Evolutionary conservation across 2,329 filamentous ascomycete genomes (phyloP).

Genomic region (Colletotrichum eremochloae): DNA sequence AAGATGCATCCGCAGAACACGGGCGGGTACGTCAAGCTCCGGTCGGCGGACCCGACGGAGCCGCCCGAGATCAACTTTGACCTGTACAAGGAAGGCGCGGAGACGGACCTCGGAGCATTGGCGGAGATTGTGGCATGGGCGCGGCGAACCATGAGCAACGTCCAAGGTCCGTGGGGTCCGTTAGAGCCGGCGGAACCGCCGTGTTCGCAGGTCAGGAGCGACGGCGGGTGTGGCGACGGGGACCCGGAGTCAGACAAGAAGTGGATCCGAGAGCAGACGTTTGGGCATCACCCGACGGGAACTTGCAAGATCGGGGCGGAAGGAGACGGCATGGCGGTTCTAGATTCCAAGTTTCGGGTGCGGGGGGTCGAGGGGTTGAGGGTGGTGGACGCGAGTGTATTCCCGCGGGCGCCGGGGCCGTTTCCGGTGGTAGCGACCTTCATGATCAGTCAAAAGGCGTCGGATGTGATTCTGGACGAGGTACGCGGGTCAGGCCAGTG

Average conservation of each 20-base stretch:
- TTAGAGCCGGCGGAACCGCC: conserved; percentile 45
- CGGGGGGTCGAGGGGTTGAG: conserved; percentile 66
- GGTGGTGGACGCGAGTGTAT: conserved; percentile 73
- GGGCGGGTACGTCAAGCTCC: conserved; percentile 71
- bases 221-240: conserved; percentile 43
- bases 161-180: conserved; percentile 39
- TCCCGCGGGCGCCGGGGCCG: conserved; percentile 60
- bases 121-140: conserved; percentile 49
- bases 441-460: conserved; percentile 71
- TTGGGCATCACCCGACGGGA: conserved; percentile 70
- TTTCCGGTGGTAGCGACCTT: conserved; percentile 58
- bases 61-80: conserved; percentile 74
- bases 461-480: conserved; percentile 54
- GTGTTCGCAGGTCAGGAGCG: conserved; percentile 36
- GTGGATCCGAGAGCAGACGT: conserved; percentile 57
- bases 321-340: conserved; percentile 64
- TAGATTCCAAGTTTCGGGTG: conserved; percentile 70
- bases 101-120: conserved; percentile 56
- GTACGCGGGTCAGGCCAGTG: neutral
- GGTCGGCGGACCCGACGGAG: conserved; percentile 72
- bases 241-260: conserved; percentile 57
- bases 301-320: conserved; percentile 68
- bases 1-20: conserved; percentile 62
- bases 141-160: conserved; percentile 15
- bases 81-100: conserved; percentile 64